These are phyloP conservation scores for Cicer bijugum DNA, from an alignment of 306 rosid species.

Conservation along the genomic window DNA sequence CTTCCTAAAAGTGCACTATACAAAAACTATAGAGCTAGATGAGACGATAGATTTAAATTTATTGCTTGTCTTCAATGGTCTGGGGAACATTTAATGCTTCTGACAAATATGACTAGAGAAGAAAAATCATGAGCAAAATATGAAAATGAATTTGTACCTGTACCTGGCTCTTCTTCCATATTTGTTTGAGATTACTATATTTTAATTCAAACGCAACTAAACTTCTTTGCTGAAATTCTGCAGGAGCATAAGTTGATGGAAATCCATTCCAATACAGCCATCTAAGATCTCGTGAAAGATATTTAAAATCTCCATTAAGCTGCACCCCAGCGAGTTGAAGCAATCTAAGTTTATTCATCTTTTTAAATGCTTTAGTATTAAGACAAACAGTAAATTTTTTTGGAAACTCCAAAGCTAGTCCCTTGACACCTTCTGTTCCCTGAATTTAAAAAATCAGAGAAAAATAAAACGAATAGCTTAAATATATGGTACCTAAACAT, in stretches of 20 bases:
- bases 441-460: neutral
- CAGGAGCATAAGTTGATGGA: neutral
- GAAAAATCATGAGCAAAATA: neutral
- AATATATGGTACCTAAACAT: neutral
- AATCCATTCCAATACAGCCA: constrained; percentile 26
- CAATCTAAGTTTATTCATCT: constrained; percentile 39
- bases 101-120: neutral
- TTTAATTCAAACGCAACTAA: constrained; percentile 27
- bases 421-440: constrained; percentile 41
- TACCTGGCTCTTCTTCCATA: constrained; percentile 27
- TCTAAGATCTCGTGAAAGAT: neutral
- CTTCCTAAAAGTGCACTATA: neutral
- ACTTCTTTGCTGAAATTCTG: neutral
- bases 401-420: constrained; percentile 19
- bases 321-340: constrained; percentile 11
- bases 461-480: neutral
- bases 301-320: neutral
- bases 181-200: neutral
- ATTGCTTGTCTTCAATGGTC: neutral
- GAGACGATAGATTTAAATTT: neutral
- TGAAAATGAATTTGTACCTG: constrained; percentile 1
- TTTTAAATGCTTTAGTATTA: neutral
- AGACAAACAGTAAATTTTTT: neutral
- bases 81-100: neutral
- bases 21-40: neutral